phyloP scores from a whole-genome alignment of 805 yeast genomes.

The Diddensiella transvaalensis region DNA sequence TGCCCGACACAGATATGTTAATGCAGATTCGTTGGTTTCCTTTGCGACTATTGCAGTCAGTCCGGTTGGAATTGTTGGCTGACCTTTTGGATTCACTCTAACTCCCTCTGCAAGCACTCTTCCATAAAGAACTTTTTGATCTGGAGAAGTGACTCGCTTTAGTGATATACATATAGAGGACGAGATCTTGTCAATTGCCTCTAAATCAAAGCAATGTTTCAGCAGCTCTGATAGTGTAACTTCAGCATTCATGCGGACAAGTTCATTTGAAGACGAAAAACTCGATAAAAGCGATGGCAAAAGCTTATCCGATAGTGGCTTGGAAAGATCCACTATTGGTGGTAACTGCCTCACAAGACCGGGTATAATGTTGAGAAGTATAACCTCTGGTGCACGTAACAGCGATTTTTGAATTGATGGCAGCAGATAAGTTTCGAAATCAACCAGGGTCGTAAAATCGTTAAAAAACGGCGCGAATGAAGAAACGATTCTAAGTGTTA shows the following conservation, averaged over 20 bases:
- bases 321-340: conserved; percentile 41
- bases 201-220: conserved; percentile 28
- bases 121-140: conserved; percentile 56
- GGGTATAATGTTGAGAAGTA: conserved; percentile 54
- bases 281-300: conserved; percentile 49
- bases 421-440: conserved; percentile 40
- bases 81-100: conserved; percentile 19
- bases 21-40: conserved; percentile 70
- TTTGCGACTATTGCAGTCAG: conserved; percentile 56
- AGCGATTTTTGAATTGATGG: conserved; percentile 72
- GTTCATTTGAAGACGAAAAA: conserved; percentile 67
- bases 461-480: conserved; percentile 44
- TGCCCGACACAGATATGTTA: conserved; percentile 47
- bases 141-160: conserved; percentile 60
- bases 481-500: conserved; percentile 18
- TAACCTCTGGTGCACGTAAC: conserved; percentile 72
- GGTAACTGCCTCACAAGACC: conserved; percentile 41
- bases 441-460: conserved; percentile 40
- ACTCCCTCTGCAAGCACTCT: conserved; percentile 39
- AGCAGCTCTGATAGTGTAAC: conserved; percentile 35
- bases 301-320: conserved; percentile 43
- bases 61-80: conserved; percentile 35
- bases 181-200: conserved; percentile 36
- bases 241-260: conserved; percentile 51
- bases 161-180: conserved; percentile 55